Evolutionary conservation across 768 basidiomycete genomes (phyloP).

Genomic region (Cantharellus anzutake): DNA sequence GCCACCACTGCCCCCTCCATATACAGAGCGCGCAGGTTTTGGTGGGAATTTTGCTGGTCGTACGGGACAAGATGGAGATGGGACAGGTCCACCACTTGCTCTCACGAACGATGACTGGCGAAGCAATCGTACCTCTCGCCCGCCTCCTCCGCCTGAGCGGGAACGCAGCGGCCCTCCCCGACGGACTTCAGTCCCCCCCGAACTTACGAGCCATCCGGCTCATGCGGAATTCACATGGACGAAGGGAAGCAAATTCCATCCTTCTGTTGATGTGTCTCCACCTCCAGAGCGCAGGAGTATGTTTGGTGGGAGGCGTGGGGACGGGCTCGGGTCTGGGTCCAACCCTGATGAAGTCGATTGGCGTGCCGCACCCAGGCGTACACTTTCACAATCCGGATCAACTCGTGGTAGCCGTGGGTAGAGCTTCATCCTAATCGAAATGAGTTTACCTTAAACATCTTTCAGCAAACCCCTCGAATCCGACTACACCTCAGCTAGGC

Average conservation of each 20-base stretch:
- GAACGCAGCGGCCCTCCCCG: slow-evolving; percentile 18
- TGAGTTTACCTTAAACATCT: not conserved
- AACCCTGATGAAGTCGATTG: slow-evolving; percentile 29
- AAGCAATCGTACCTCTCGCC: slow-evolving; percentile 24
- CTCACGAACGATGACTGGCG: slow-evolving; percentile 58
- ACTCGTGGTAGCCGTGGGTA: slow-evolving; percentile 18
- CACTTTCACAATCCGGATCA: not conserved
- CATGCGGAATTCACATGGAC: slow-evolving; percentile 68
- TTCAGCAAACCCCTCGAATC: slow-evolving; percentile 49
- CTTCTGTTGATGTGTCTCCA: slow-evolving; percentile 11
- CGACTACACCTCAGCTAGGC: slow-evolving; percentile 59
- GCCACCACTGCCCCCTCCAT: slow-evolving; percentile 29
- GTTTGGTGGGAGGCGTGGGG: slow-evolving; percentile 11
- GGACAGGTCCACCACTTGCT: slow-evolving; percentile 28
- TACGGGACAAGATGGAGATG: slow-evolving; percentile 15
- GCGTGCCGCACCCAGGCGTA: slow-evolving; percentile 29
- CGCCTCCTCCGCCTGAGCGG: slow-evolving; percentile 6
- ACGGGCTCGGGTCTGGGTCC: slow-evolving; percentile 13
- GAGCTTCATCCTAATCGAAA: not conserved
- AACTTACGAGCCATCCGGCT: slow-evolving; percentile 27
- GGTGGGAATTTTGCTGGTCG: slow-evolving; percentile 9
- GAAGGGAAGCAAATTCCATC: slow-evolving; percentile 55
- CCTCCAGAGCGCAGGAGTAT: slow-evolving; percentile 15
- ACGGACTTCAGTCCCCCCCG: slow-evolving; percentile 35
- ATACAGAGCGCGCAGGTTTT: not conserved